Percentiles rank a stretch among this genome's conserved stretches.
phyloP scores from a whole-genome alignment of 768 basidiomycete genomes.

The Podaxis carcinomalis region DNA sequence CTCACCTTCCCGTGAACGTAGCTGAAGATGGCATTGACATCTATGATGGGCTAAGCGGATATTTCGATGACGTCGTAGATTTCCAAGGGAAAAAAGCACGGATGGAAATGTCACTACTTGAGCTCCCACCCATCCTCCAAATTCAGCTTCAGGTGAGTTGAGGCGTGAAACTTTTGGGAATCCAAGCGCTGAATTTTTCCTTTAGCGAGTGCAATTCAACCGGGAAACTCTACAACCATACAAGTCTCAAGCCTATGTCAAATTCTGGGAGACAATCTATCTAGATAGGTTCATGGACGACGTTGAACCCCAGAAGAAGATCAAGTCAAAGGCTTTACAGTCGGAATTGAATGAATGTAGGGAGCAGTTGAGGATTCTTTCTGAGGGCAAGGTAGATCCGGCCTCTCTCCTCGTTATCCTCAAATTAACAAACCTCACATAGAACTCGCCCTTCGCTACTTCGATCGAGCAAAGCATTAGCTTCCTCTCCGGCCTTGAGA shows the following conservation, averaged over 20 bases:
- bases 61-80: constrained; percentile 87
- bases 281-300: constrained; percentile 91
- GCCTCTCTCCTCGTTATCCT: not conserved
- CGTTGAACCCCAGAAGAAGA: constrained; percentile 67
- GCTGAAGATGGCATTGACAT: constrained; percentile 85
- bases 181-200: constrained; percentile 10
- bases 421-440: constrained; percentile 4
- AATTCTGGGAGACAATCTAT: constrained; percentile 80
- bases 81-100: constrained; percentile 82
- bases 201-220: constrained; percentile 90
- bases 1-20: constrained; percentile 92
- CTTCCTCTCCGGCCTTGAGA: constrained; percentile 51
- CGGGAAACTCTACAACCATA: constrained; percentile 86
- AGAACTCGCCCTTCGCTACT: constrained; percentile 61
- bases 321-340: constrained; percentile 67
- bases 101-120: constrained; percentile 83
- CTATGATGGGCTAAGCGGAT: constrained; percentile 88
- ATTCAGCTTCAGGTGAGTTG: constrained; percentile 83
- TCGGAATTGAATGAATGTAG: constrained; percentile 57
- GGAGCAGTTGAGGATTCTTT: constrained; percentile 63
- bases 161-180: not conserved
- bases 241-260: constrained; percentile 95
- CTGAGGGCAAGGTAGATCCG: constrained; percentile 62
- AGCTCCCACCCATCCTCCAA: constrained; percentile 87
- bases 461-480: constrained; percentile 52